phyloP scores from a whole-genome alignment of 257 asterid species.

The Forsythia viridissima region DNA sequence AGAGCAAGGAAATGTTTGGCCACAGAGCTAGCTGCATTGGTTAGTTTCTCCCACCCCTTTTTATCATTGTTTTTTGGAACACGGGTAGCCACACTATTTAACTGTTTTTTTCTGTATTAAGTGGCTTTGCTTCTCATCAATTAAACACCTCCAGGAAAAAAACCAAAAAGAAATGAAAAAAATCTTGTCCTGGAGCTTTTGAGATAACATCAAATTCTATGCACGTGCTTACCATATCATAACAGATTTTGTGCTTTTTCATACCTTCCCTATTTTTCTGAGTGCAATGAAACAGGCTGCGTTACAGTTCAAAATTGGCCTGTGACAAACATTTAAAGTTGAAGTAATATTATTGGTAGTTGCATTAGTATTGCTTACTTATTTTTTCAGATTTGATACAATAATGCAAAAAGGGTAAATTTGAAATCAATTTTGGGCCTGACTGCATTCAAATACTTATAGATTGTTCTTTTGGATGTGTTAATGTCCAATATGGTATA shows the following conservation, averaged over 20 bases:
- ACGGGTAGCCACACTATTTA: not conserved
- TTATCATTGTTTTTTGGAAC: not conserved
- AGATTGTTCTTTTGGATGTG: not conserved
- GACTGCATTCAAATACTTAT: not conserved
- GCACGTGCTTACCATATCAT: not conserved
- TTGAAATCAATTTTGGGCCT: not conserved
- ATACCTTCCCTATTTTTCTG: not conserved
- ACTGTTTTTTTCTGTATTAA: not conserved
- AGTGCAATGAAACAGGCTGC: not conserved
- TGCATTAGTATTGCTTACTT: not conserved
- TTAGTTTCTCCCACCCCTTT: slow-evolving; percentile 44
- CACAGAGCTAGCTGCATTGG: slow-evolving; percentile 99
- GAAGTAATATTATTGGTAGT: not conserved
- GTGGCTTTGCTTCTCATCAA: not conserved
- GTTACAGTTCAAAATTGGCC: not conserved
- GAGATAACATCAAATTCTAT: not conserved
- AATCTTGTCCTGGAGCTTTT: slow-evolving; percentile 8
- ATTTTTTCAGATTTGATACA: not conserved
- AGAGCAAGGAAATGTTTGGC: slow-evolving; percentile 98
- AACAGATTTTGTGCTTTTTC: not conserved
- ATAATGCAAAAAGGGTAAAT: not conserved
- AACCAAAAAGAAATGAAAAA: not conserved
- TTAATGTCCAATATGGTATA: no score
- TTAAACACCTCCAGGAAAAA: not conserved
- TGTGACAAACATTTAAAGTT: not conserved